Evolutionary conservation across 306 rosid species (phyloP).

Genomic region (Citrullus mucosospermus): DNA sequence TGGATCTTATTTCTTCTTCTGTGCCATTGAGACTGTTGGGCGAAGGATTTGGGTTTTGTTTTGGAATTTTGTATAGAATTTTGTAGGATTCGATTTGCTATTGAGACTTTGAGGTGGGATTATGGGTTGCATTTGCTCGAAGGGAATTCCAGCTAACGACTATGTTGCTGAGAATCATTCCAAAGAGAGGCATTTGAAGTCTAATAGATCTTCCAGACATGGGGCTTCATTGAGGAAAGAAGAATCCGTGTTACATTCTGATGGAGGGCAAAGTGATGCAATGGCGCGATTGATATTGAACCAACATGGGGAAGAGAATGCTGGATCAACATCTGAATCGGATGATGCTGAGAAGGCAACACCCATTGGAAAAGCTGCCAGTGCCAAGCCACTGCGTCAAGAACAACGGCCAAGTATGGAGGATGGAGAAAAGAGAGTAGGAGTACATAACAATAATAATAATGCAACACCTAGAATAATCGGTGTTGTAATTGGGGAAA

Average conservation of each 20-base stretch:
- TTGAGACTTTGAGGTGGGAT: background rate
- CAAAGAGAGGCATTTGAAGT: constrained; percentile 17
- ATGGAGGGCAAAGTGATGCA: constrained; percentile 21
- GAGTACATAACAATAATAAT: constrained; percentile 11
- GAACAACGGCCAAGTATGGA: constrained; percentile 10
- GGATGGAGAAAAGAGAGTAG: background rate
- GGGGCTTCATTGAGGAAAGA: constrained; percentile 12
- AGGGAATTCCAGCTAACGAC: constrained; percentile 21
- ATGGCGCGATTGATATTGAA: constrained; percentile 28
- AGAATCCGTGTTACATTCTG: constrained; percentile 15
- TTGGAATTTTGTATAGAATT: background rate
- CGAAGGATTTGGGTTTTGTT: background rate
- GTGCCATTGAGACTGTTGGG: background rate
- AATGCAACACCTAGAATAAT: constrained; percentile 13
- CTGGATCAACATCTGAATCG: constrained; percentile 15
- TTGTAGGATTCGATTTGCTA: constrained; percentile 1
- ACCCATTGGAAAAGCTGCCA: constrained; percentile 11
- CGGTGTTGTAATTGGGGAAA: constrained; percentile 37
- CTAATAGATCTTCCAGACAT: constrained; percentile 20
- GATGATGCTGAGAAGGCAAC: constrained; percentile 22
- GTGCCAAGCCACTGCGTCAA: constrained; percentile 14
- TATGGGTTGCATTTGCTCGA: constrained; percentile 79
- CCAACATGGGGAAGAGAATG: constrained; percentile 9
- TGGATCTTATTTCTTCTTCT: background rate
- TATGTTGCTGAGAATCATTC: constrained; percentile 21